Percentiles rank a stretch among this genome's conserved stretches.
These are phyloP conservation scores for Coemansia sp. DNA, from an alignment of 192 early-diverging fungal species.

Conservation along the genomic window DNA sequence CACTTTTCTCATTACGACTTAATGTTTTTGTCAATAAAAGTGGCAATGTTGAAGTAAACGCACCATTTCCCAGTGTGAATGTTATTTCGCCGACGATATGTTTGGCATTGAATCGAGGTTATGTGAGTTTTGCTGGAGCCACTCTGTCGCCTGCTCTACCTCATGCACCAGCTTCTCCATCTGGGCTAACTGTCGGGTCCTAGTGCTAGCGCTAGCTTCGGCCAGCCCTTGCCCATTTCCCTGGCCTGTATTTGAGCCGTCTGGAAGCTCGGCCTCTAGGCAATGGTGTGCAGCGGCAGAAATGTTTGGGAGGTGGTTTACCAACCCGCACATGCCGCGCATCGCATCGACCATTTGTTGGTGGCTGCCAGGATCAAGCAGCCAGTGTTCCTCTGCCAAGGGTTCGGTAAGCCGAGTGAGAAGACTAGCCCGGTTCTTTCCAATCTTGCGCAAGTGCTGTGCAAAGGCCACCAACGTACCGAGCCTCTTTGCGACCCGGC, in stretches of 20 bases:
- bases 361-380: constrained; percentile 34
- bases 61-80: too few species aligned
- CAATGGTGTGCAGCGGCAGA: constrained; percentile 29
- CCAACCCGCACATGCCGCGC: constrained; percentile 23
- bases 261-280: background rate
- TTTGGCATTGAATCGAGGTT: background rate
- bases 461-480: constrained; percentile 21
- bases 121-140: constrained; percentile 7
- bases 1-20: background rate
- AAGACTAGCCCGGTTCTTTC: constrained; percentile 24
- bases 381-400: constrained; percentile 45
- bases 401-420: constrained; percentile 34
- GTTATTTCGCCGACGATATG: background rate
- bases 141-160: constrained; percentile 25
- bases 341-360: constrained; percentile 39
- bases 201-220: background rate
- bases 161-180: constrained; percentile 40
- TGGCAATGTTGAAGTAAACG: background rate
- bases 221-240: background rate
- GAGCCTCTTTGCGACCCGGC: constrained; percentile 14
- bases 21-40: background rate
- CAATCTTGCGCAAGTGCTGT: constrained; percentile 24
- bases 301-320: constrained; percentile 30
- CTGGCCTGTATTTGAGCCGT: background rate
- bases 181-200: constrained; percentile 28